Evolutionary conservation across 2,329 filamentous ascomycete genomes (phyloP).

Genomic region (Penicillium sclerotiorum): DNA sequence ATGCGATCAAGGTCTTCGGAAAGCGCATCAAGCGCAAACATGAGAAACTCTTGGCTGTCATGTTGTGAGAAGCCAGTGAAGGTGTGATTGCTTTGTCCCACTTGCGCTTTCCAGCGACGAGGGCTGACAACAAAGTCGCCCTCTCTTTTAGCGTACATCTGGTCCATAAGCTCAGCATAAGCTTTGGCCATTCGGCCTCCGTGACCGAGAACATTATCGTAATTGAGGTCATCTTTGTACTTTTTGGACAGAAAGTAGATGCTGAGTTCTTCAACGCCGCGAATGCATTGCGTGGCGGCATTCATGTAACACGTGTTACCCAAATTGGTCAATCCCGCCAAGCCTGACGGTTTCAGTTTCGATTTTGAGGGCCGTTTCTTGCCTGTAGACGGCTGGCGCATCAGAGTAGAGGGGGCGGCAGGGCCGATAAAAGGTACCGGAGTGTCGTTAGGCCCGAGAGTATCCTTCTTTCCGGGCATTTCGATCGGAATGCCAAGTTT

Average conservation of each 20-base stretch:
- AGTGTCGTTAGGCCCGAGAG: constrained; percentile 34
- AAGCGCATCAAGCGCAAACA: constrained; percentile 89
- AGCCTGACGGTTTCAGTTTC: too few relatives aligned
- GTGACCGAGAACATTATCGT: constrained; percentile 80
- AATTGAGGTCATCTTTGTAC: constrained; percentile 80
- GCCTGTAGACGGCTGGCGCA: too few relatives aligned
- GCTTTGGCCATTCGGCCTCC: constrained; percentile 82
- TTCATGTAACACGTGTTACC: constrained; percentile 99
- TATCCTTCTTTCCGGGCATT: constrained; percentile 38
- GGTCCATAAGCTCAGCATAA: constrained; percentile 74
- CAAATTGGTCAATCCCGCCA: constrained; percentile 82
- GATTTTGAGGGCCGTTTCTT: constrained; percentile 66
- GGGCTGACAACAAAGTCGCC: too few relatives aligned
- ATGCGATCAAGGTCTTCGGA: constrained; percentile 95
- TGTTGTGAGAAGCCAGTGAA: constrained; percentile 97
- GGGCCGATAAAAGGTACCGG: too few relatives aligned
- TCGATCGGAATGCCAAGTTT: constrained; percentile 55
- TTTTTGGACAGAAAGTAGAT: constrained; percentile 80
- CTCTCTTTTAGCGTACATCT: too few relatives aligned
- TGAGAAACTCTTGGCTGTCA: constrained; percentile 95
- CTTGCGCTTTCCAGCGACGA: too few relatives aligned
- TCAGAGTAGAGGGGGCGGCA: too few relatives aligned
- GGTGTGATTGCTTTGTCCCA: constrained; percentile 78
- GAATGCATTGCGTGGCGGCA: constrained; percentile 90
- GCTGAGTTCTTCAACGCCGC: constrained; percentile 89